phyloP scores from a whole-genome alignment of 1,284 basidiomycete species.

The Ustilago loliicola region DNA sequence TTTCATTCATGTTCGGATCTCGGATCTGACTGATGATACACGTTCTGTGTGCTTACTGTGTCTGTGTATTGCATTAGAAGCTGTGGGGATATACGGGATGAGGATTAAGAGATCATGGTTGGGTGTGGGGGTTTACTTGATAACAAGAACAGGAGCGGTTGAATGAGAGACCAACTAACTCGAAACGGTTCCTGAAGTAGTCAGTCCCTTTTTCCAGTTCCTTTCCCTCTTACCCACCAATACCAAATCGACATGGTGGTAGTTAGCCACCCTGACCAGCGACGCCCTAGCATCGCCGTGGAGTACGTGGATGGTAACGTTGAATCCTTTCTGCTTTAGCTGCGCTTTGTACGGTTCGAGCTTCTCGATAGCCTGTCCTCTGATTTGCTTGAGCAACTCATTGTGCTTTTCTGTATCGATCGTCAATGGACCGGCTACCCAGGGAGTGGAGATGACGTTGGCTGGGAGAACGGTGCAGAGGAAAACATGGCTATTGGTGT shows the following conservation, averaged over 20 bases:
- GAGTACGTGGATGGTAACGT: slow-evolving; percentile 66
- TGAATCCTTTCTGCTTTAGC: slow-evolving; percentile 59
- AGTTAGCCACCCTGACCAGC: slow-evolving; percentile 59
- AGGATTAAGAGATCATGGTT: neutral
- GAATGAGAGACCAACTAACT: slow-evolving; percentile 64
- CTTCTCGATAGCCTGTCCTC: slow-evolving; percentile 63
- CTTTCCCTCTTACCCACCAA: slow-evolving; percentile 58
- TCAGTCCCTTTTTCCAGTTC: slow-evolving; percentile 58
- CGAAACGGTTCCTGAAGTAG: slow-evolving; percentile 53
- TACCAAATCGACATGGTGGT: slow-evolving; percentile 61
- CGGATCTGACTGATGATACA: neutral
- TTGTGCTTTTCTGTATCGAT: slow-evolving; percentile 68
- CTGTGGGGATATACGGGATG: neutral
- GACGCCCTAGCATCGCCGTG: slow-evolving; percentile 64
- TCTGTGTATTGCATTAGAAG: neutral
- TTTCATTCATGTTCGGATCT: neutral
- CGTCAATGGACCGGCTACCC: slow-evolving; percentile 65
- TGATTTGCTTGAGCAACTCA: slow-evolving; percentile 62
- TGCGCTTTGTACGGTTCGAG: slow-evolving; percentile 63
- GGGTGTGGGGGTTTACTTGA: slow-evolving; percentile 52
- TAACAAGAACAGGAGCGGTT: slow-evolving; percentile 64
- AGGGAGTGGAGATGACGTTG: slow-evolving; percentile 63
- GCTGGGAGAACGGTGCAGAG: slow-evolving; percentile 65
- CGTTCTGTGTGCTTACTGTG: too few relatives aligned
- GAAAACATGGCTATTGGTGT: slow-evolving; percentile 61